Conservation (phyloP, 257 asterid genomes). For the Solanum clarkiae region DNA sequence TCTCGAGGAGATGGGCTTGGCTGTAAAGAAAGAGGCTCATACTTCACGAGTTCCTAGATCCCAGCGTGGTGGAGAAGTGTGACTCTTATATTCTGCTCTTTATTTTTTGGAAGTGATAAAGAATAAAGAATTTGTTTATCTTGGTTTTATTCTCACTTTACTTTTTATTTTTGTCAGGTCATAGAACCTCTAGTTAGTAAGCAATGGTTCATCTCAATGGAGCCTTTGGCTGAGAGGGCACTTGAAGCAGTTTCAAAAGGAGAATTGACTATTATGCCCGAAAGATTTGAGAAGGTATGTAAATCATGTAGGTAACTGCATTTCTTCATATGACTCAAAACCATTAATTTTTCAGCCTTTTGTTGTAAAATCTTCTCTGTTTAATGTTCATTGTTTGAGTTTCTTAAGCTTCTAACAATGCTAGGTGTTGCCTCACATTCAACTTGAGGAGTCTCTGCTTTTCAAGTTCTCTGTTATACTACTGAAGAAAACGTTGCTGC, state of each 20-base stretch:
- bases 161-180: slow-evolving; percentile 36
- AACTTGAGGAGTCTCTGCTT: not conserved
- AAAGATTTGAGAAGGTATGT: slow-evolving; percentile 88
- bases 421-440: not conserved
- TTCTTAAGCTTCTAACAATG: not conserved
- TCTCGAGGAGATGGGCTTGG: slow-evolving; percentile 88
- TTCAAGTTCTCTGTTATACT: not conserved
- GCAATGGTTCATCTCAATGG: slow-evolving; percentile 99
- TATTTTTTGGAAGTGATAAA: slow-evolving; percentile 2
- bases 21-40: slow-evolving; percentile 79
- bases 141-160: slow-evolving; percentile 7
- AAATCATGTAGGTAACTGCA: not conserved
- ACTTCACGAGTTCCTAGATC: slow-evolving; percentile 92
- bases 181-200: slow-evolving; percentile 95
- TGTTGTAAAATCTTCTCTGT: not conserved
- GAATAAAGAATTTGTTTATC: slow-evolving; percentile 5
- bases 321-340: slow-evolving; percentile 2
- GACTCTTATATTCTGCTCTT: slow-evolving; percentile 3
- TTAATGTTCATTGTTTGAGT: not conserved
- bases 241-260: slow-evolving; percentile 79
- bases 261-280: slow-evolving; percentile 82
- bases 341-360: not conserved
- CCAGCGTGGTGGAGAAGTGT: slow-evolving; percentile 99
- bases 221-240: slow-evolving; percentile 92
- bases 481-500: not conserved